Evolutionary conservation across 352 stramenopile species (phyloP), one percentile per base, ranked within the genome.

Genomic region (Blastocystis sp.): DNA sequence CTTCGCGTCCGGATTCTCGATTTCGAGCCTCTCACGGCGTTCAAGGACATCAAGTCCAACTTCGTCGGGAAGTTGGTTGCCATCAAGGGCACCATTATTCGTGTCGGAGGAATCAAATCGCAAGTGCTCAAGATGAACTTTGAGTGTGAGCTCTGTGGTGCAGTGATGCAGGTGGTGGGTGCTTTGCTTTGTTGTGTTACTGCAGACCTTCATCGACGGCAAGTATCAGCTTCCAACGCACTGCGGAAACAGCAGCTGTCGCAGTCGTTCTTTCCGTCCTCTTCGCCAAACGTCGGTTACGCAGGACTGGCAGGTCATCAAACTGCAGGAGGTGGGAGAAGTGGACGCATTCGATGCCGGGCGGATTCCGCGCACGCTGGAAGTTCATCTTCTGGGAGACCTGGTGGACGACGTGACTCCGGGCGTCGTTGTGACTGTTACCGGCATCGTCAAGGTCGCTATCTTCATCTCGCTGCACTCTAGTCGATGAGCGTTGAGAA

Each of bases 391-490:
- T 34, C 90, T 89, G 29, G 92, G 94, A 87, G 92, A 96, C 63
- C 88, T 98, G 27, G 95, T 98, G 16, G 94, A 98, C 88, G 90
- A 89, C 40, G 97, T 94, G 77, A 94, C 97, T 76, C 93, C 95
- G 24, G 95, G 96, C 29, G 97, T 98, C 88, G 91, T 97, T 0
- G 90, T 98, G 27, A 92, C 92, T 16, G 90, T 98, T 6, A 92
- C 91, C 0, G 95, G 95, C 0, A 90, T 97, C 69, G 93, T 99
- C 4, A 94, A 96, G 86, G 94, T 93, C 38, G 90, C 97, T 56
- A 97, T 97, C 87, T 92, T 4, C 7, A 92, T 48, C n/a, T 8
- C 16, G 4, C 2, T 81, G 9, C n/a, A 21, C 4, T 53, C 16
- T 81, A 81, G 69, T 63, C 69, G 48, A 61, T 61, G 29, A 81